phyloP scores from a whole-genome alignment of 768 basidiomycete genomes.

The Trametes cinnabarina region DNA sequence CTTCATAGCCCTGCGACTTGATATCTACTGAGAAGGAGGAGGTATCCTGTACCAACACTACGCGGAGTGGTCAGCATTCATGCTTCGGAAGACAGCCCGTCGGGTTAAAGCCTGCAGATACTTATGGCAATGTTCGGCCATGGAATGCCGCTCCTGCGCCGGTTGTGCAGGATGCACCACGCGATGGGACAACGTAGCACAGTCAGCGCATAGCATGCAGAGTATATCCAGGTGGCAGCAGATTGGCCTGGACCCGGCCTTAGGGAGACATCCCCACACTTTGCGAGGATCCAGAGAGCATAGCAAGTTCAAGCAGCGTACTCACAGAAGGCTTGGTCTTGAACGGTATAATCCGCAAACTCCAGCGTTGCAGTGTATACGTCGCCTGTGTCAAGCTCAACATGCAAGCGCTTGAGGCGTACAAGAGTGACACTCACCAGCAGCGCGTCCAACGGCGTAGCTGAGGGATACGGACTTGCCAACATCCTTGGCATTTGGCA shows the following conservation, averaged over 20 bases:
- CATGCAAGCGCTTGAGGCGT: too few relatives aligned
- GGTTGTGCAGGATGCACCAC: background rate
- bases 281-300: background rate
- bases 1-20: slow-evolving; percentile 59
- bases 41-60: slow-evolving; percentile 65
- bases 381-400: slow-evolving; percentile 40
- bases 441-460: slow-evolving; percentile 69
- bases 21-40: slow-evolving; percentile 64
- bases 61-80: background rate
- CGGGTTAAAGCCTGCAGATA: background rate
- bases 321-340: slow-evolving; percentile 67
- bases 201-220: too few relatives aligned
- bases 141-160: background rate
- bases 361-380: slow-evolving; percentile 51
- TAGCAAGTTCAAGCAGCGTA: background rate
- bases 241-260: background rate
- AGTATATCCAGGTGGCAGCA: background rate
- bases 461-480: slow-evolving; percentile 54
- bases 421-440: slow-evolving; percentile 39
- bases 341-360: slow-evolving; percentile 56
- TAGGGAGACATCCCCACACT: too few relatives aligned
- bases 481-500: slow-evolving; percentile 51
- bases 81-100: background rate
- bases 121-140: background rate
- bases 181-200: too few relatives aligned